Evolutionary conservation across 202 grass and related monocot species (phyloP).

Genomic region (Brachypodium distachyon): DNA sequence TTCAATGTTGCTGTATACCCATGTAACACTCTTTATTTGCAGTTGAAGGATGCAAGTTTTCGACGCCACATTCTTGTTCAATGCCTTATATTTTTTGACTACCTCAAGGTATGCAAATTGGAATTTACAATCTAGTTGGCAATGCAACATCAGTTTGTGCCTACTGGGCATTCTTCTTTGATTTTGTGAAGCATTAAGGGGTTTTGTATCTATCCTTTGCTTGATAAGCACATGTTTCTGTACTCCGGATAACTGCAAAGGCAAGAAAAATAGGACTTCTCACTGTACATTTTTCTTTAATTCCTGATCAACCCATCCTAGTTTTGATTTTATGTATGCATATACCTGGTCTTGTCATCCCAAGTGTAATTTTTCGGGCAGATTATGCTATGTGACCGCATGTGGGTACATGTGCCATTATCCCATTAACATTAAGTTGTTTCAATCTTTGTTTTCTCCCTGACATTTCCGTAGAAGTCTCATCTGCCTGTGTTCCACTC

Average conservation of each 20-base stretch:
- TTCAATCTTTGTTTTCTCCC: background rate
- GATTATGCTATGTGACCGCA: background rate
- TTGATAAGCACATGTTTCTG: background rate
- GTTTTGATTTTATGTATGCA: background rate
- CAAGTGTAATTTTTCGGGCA: background rate
- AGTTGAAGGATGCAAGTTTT: slow-evolving; percentile 97
- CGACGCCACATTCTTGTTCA: slow-evolving; percentile 97
- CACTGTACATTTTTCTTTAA: background rate
- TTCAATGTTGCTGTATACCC: background rate
- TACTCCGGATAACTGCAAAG: background rate
- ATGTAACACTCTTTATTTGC: slow-evolving; percentile 19
- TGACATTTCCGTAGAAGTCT: background rate
- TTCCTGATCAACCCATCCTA: background rate
- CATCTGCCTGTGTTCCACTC: background rate
- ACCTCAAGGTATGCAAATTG: slow-evolving; percentile 72
- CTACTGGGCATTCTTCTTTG: background rate
- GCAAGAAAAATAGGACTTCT: background rate
- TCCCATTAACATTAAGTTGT: background rate
- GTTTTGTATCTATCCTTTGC: background rate
- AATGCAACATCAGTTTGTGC: background rate
- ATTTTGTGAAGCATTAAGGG: background rate
- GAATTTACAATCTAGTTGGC: background rate
- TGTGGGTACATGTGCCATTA: background rate
- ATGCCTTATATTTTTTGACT: slow-evolving; percentile 97
- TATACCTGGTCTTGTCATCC: background rate